phyloP scores from a whole-genome alignment of 345 rosid species.

The Gynandropsis gynandra region DNA sequence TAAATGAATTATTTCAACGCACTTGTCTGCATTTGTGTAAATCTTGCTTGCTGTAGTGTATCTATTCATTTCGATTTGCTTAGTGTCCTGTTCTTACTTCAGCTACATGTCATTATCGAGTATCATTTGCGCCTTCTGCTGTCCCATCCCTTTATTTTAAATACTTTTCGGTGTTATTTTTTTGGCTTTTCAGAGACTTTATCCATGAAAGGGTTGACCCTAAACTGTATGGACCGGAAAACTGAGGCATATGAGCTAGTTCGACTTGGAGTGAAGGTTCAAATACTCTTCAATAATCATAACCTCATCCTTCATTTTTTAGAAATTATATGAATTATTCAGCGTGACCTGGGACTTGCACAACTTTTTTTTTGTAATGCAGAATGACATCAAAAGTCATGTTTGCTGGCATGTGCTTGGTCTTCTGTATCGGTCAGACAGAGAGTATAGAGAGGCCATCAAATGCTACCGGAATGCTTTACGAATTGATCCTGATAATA shows the following conservation, averaged over 20 bases:
- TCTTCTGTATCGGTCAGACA: constrained; percentile 92
- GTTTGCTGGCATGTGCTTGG: constrained; percentile 99
- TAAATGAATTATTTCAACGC: neutral
- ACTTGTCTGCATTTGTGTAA: no score
- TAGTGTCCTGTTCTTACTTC: constrained; percentile 11
- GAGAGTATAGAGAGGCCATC: constrained; percentile 99
- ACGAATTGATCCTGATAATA: constrained; percentile 94
- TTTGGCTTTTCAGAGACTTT: constrained; percentile 63
- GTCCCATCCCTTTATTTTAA: constrained; percentile 3
- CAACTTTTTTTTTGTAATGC: constrained; percentile 34
- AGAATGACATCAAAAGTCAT: constrained; percentile 99
- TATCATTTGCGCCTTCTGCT: neutral
- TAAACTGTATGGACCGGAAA: constrained; percentile 99
- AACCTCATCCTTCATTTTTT: constrained; percentile 10
- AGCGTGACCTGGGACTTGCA: constrained; percentile 7
- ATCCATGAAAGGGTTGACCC: constrained; percentile 96
- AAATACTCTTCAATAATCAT: constrained; percentile 14
- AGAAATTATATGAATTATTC: constrained; percentile 3
- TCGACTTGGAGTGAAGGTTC: constrained; percentile 86
- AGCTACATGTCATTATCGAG: neutral
- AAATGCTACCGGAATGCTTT: constrained; percentile 95
- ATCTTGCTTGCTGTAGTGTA: constrained; percentile 7
- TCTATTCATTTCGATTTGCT: neutral
- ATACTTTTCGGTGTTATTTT: constrained; percentile 1
- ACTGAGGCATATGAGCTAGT: constrained; percentile 97